phyloP scores from a whole-genome alignment of 2,329 filamentous ascomycete genomes.

The Scedosporium dehoogii region DNA sequence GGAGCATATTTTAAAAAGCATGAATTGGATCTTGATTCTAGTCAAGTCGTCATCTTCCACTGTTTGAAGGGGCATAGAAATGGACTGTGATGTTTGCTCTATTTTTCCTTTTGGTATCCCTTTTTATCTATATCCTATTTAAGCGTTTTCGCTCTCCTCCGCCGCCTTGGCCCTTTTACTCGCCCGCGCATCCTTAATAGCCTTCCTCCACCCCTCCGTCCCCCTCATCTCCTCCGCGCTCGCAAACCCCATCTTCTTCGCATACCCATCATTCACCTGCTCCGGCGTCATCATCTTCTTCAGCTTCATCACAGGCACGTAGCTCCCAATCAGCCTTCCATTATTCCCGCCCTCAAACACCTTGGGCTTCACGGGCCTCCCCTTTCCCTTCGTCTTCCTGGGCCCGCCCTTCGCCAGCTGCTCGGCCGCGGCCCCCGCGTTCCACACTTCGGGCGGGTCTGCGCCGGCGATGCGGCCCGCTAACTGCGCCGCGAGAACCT shows the following conservation, averaged over 20 bases:
- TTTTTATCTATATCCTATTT: slow-evolving; percentile 5
- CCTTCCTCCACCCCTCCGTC: slow-evolving; percentile 20
- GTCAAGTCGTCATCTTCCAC: no score
- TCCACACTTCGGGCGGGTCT: slow-evolving; percentile 13
- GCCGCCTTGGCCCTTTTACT: slow-evolving; percentile 16
- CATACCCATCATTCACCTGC: slow-evolving; percentile 51
- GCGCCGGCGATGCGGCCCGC: slow-evolving; percentile 49
- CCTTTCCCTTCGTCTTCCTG: slow-evolving; percentile 16
- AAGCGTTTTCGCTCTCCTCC: slow-evolving; percentile 13
- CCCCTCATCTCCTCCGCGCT: slow-evolving; percentile 37
- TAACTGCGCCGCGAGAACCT: slow-evolving; percentile 67
- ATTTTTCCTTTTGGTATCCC: background rate
- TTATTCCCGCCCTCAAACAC: slow-evolving; percentile 47
- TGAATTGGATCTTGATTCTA: background rate
- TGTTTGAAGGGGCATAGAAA: no score
- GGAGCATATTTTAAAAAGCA: background rate
- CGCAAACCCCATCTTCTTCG: slow-evolving; percentile 49
- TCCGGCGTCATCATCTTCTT: slow-evolving; percentile 36
- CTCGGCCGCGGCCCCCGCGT: slow-evolving; percentile 21
- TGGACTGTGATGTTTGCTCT: no score
- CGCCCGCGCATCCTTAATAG: background rate
- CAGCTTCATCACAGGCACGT: slow-evolving; percentile 45
- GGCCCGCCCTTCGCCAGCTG: slow-evolving; percentile 20
- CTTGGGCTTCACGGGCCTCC: slow-evolving; percentile 5
- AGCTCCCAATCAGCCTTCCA: slow-evolving; percentile 38